These are phyloP conservation scores for Amylocarpus encephaloides DNA, from an alignment of 2,329 filamentous ascomycete genomes.

Conservation along the genomic window DNA sequence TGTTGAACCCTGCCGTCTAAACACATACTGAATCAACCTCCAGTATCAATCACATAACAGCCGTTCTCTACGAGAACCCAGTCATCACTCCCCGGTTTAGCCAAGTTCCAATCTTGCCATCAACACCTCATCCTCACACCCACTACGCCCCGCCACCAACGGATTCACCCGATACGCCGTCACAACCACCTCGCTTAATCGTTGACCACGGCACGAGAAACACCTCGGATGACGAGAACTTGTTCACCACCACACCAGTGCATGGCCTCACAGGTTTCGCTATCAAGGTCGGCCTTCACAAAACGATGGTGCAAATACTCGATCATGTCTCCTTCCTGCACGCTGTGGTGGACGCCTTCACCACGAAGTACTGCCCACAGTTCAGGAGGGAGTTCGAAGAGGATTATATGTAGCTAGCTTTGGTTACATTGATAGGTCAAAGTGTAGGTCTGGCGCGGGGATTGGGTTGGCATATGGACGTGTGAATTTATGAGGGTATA, in stretches of 20 bases:
- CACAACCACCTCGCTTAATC: too few relatives aligned
- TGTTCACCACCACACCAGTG: neutral
- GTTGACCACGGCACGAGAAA: neutral
- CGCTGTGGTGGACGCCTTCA: neutral
- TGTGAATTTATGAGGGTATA: too few relatives aligned
- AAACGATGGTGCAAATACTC: neutral
- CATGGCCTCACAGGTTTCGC: neutral
- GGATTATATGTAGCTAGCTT: too few relatives aligned
- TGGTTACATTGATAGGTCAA: too few relatives aligned
- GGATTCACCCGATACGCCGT: too few relatives aligned
- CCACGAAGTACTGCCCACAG: neutral
- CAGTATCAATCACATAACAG: constrained; percentile 17
- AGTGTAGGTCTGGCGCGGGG: too few relatives aligned
- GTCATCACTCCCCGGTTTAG: neutral
- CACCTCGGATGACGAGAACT: neutral
- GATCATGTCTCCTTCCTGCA: neutral
- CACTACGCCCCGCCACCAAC: neutral
- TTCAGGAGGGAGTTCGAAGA: neutral
- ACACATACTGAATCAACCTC: neutral
- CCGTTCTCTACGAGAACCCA: constrained; percentile 12
- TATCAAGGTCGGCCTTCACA: neutral
- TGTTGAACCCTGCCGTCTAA: neutral
- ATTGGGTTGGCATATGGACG: too few relatives aligned
- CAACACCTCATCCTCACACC: neutral
- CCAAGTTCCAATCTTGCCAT: neutral